Percentiles rank a stretch among this genome's conserved stretches.
phyloP scores from a whole-genome alignment of 768 basidiomycete species.

The Psilocybe azurescens region DNA sequence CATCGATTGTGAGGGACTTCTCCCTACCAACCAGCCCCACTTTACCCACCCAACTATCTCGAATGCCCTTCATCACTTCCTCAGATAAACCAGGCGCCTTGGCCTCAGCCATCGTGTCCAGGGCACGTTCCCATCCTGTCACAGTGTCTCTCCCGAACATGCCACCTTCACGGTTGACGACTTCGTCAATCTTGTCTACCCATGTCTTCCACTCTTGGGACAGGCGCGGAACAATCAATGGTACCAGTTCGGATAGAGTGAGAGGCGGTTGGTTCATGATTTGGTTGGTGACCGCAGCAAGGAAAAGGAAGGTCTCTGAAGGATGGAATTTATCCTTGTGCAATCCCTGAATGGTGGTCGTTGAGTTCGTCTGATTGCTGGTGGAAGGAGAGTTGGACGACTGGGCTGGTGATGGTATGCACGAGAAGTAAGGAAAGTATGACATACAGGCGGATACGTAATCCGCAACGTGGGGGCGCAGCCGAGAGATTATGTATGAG shows the following conservation, averaged over 20 bases:
- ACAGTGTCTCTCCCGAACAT: slow-evolving; percentile 83
- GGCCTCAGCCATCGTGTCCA: slow-evolving; percentile 69
- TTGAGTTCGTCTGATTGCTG: slow-evolving; percentile 14
- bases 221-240: slow-evolving; percentile 66
- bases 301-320: slow-evolving; percentile 74
- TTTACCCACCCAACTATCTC: slow-evolving; percentile 72
- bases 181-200: slow-evolving; percentile 70
- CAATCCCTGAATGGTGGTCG: slow-evolving; percentile 45
- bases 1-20: slow-evolving; percentile 20
- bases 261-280: slow-evolving; percentile 72
- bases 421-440: slow-evolving; percentile 87
- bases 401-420: slow-evolving; percentile 33
- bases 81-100: slow-evolving; percentile 43
- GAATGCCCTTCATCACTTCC: slow-evolving; percentile 41
- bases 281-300: slow-evolving; percentile 71
- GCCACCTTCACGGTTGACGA: slow-evolving; percentile 73
- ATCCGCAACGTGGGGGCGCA: slow-evolving; percentile 76
- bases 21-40: slow-evolving; percentile 69
- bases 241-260: slow-evolving; percentile 60
- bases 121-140: slow-evolving; percentile 65
- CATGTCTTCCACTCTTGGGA: slow-evolving; percentile 80
- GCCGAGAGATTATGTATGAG: slow-evolving; percentile 75
- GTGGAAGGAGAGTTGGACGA: slow-evolving; percentile 28
- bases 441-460: slow-evolving; percentile 80
- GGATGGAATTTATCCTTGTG: slow-evolving; percentile 75